Evolutionary conservation across 768 basidiomycete species (phyloP).

Genomic region (Amanita pseudoporphyria): DNA sequence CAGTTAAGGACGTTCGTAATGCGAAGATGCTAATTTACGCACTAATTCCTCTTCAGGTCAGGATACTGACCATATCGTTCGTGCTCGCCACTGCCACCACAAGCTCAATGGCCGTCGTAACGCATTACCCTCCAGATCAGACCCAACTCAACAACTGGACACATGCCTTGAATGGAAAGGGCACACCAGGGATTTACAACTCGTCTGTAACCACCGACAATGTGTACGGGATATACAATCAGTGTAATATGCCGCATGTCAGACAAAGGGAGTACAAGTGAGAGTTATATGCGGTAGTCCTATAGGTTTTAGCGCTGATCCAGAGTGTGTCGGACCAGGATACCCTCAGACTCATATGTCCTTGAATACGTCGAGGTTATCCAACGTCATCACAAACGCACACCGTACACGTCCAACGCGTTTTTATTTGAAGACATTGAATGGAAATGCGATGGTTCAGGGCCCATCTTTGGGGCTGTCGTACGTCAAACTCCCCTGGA

Average conservation of each 20-base stretch:
- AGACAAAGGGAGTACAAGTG: conserved; percentile 35
- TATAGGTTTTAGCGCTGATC: not conserved
- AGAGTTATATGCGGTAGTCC: conserved; percentile 7
- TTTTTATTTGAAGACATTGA: conserved; percentile 38
- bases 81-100: not conserved
- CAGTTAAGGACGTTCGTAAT: too few species aligned
- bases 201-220: conserved; percentile 29
- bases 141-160: conserved; percentile 35
- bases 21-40: too few species aligned
- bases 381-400: conserved; percentile 45
- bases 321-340: conserved; percentile 16
- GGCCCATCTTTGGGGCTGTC: conserved; percentile 25
- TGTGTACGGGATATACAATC: conserved; percentile 37
- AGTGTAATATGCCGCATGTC: conserved; percentile 50
- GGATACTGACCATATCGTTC: not conserved
- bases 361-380: conserved; percentile 43
- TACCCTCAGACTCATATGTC: conserved; percentile 23
- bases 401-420: conserved; percentile 39
- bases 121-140: conserved; percentile 27
- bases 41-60: too few species aligned
- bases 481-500: too few species aligned
- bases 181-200: conserved; percentile 37
- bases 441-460: conserved; percentile 35
- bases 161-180: conserved; percentile 29
- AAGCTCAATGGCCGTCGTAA: not conserved